These are phyloP conservation scores for Saccharomycopsis schoenii DNA, from an alignment of 805 yeast species.

Conservation along the genomic window DNA sequence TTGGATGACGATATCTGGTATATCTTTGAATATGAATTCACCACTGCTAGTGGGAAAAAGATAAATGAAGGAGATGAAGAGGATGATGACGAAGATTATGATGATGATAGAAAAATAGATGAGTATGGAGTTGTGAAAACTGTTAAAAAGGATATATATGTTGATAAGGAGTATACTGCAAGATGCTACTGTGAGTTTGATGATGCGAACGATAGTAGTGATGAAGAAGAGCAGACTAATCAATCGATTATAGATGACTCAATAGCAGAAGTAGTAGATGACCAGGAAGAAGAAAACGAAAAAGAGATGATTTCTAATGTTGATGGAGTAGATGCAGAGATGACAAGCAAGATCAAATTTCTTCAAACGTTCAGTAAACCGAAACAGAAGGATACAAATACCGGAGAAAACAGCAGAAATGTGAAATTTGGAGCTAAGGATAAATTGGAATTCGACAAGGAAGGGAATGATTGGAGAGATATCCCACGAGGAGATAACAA, in stretches of 20 bases:
- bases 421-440: background rate
- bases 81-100: slow-evolving; percentile 21
- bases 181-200: slow-evolving; percentile 31
- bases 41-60: slow-evolving; percentile 30
- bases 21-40: slow-evolving; percentile 48
- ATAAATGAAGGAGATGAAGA: slow-evolving; percentile 22
- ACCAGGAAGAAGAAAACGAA: background rate
- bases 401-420: background rate
- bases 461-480: slow-evolving; percentile 67
- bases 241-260: background rate
- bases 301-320: background rate
- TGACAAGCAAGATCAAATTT: background rate
- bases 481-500: slow-evolving; percentile 51
- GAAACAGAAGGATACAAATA: slow-evolving; percentile 26
- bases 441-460: slow-evolving; percentile 42
- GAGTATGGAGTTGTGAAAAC: slow-evolving; percentile 10
- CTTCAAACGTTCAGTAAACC: slow-evolving; percentile 22
- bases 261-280: background rate
- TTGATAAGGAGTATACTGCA: slow-evolving; percentile 24
- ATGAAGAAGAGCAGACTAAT: slow-evolving; percentile 2
- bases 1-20: slow-evolving; percentile 61
- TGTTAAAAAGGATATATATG: slow-evolving; percentile 19
- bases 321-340: background rate
- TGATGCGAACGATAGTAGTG: slow-evolving; percentile 22
- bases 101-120: slow-evolving; percentile 21